These are phyloP conservation scores for Ceratocystis huliohia DNA, from an alignment of 2,329 filamentous ascomycete species.

Conservation along the genomic window DNA sequence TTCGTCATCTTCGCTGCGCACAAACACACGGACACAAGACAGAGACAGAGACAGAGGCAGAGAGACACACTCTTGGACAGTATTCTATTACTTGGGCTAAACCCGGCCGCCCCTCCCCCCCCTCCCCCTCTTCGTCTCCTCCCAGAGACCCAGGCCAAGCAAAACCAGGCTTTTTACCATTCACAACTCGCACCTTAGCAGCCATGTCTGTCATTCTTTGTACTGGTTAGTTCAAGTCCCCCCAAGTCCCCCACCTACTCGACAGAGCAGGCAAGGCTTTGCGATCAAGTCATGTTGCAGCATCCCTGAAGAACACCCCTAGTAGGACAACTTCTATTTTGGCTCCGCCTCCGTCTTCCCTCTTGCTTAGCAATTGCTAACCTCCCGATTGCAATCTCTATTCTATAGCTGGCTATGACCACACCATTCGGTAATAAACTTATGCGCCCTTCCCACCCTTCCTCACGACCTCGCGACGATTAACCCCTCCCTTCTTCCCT, in stretches of 20 bases:
- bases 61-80: neutral
- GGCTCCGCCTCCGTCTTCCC: neutral
- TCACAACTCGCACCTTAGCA: neutral
- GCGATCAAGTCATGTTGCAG: neutral
- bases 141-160: neutral
- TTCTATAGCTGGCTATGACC: conserved; percentile 45
- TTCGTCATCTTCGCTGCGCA: no score
- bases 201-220: conserved; percentile 50
- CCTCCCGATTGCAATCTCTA: neutral
- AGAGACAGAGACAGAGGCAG: no score
- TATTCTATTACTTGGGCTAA: neutral
- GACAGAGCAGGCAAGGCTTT: neutral
- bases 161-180: neutral
- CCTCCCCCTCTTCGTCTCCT: neutral
- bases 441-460: neutral
- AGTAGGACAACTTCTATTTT: neutral
- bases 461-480: neutral
- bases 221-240: conserved; percentile 36
- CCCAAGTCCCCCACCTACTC: neutral
- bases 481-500: neutral
- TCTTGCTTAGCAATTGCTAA: neutral
- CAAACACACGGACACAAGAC: no score
- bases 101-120: no score
- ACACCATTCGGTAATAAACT: conserved; percentile 42
- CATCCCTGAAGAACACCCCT: no score